phyloP scores from a whole-genome alignment of 2,329 filamentous ascomycete genomes.

The Pseudocercospora vitis region DNA sequence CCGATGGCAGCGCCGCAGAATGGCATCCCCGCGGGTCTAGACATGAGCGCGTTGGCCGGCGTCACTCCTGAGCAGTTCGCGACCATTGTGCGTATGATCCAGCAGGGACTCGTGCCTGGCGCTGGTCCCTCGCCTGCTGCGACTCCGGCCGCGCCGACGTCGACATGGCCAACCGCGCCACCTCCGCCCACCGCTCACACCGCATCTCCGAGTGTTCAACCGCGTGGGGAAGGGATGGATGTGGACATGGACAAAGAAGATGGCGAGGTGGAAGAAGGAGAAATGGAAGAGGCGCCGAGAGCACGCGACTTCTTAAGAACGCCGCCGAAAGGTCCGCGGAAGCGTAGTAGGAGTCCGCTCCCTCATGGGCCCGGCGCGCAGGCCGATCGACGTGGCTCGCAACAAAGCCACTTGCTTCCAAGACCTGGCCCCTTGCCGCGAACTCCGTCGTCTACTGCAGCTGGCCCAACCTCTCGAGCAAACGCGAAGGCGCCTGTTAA shows the following conservation, averaged over 20 bases:
- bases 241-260: constrained; percentile 61
- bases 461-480: constrained; percentile 7
- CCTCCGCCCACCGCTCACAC: constrained; percentile 7
- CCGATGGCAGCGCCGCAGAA: constrained; percentile 8
- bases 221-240: constrained; percentile 10
- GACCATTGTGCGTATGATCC: constrained; percentile 29
- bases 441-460: constrained; percentile 2
- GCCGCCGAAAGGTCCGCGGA: constrained; percentile 34
- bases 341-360: constrained; percentile 21
- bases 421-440: constrained; percentile 15
- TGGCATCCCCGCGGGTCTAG: constrained; percentile 14
- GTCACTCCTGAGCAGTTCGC: constrained; percentile 35
- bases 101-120: constrained; percentile 29
- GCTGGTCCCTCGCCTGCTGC: not conserved
- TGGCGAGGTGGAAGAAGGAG: constrained; percentile 74
- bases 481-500: constrained; percentile 9
- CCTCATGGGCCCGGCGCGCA: constrained; percentile 10
- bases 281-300: constrained; percentile 41
- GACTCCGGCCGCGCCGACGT: not conserved
- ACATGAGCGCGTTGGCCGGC: constrained; percentile 26
- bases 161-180: not conserved
- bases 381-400: constrained; percentile 14
- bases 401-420: constrained; percentile 14
- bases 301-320: constrained; percentile 30
- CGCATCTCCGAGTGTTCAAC: not conserved